Evolutionary conservation across 2,329 filamentous ascomycete genomes (phyloP).

Genomic region (Colletotrichum caudatum): DNA sequence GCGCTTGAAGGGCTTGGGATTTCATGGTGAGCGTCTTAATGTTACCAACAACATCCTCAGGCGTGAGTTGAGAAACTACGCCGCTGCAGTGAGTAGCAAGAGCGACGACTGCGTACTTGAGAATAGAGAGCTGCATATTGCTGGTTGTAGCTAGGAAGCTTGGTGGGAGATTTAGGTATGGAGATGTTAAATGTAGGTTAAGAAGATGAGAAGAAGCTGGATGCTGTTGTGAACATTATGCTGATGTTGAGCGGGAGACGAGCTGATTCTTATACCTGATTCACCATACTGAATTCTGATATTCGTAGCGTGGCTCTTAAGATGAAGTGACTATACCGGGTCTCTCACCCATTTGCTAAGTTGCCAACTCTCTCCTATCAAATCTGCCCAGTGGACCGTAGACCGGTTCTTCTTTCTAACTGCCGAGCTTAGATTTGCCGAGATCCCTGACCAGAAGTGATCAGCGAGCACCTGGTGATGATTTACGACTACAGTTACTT

Average conservation of each 20-base stretch:
- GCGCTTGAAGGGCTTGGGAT: conserved; percentile 46
- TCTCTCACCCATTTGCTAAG: too few relatives aligned
- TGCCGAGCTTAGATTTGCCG: background rate
- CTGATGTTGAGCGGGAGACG: background rate
- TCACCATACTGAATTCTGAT: background rate
- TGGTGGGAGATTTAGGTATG: background rate
- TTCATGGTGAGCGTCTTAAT: conserved; percentile 45
- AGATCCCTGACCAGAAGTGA: background rate
- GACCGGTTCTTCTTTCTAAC: background rate
- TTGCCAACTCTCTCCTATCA: background rate
- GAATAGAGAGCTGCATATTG: conserved; percentile 42
- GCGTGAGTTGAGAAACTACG: conserved; percentile 40
- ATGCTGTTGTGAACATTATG: background rate
- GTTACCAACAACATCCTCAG: conserved; percentile 44
- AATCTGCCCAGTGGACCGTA: background rate
- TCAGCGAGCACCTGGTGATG: background rate
- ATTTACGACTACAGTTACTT: too few relatives aligned
- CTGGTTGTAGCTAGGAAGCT: background rate
- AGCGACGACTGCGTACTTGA: conserved; percentile 39
- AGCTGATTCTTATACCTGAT: conserved; percentile 5
- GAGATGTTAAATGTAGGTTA: background rate
- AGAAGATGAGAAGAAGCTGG: background rate
- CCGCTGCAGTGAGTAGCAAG: conserved; percentile 42
- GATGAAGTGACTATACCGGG: fast-evolving
- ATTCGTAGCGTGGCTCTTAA: background rate